Conservation (phyloP, 2,329 filamentous ascomycete species). For the Pseudocercospora fuligena region DNA sequence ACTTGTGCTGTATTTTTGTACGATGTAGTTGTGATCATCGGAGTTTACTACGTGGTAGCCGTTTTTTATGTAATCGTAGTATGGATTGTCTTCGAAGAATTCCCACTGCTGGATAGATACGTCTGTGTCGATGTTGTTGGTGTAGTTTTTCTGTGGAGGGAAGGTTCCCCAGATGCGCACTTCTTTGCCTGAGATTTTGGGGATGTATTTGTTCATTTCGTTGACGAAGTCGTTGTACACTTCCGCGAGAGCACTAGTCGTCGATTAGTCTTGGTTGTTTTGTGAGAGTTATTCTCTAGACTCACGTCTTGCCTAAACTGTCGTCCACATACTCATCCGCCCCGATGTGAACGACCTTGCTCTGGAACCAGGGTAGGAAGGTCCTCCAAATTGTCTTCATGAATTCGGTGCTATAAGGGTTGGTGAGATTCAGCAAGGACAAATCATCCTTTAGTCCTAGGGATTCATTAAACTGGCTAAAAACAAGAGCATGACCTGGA, state of each 20-base stretch:
- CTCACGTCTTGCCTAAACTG: conserved; percentile 12
- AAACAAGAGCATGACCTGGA: conserved; percentile 61
- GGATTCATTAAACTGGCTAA: conserved; percentile 65
- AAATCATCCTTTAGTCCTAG: conserved; percentile 54
- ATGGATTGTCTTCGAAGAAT: conserved; percentile 58
- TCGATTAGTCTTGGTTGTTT: not conserved
- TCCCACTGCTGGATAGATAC: conserved; percentile 63
- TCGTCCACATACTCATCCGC: conserved; percentile 58
- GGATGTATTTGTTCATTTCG: conserved; percentile 56
- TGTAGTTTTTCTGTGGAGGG: conserved; percentile 46
- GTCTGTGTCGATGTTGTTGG: conserved; percentile 48
- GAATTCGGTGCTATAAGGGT: conserved; percentile 59
- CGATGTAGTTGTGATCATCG: conserved; percentile 59
- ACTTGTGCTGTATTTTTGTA: conserved; percentile 54
- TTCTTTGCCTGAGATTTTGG: conserved; percentile 47
- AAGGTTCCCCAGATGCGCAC: conserved; percentile 64
- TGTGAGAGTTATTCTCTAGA: not conserved
- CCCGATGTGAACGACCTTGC: conserved; percentile 61
- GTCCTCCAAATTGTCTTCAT: conserved; percentile 59
- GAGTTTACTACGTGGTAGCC: conserved; percentile 60
- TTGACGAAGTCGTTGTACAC: conserved; percentile 62
- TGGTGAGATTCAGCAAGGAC: conserved; percentile 60
- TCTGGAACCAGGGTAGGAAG: conserved; percentile 62
- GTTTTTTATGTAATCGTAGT: conserved; percentile 49
- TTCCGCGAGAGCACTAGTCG: conserved; percentile 44